Base-by-base conservation (phyloP, 345 rosid genomes). In the Salix brachista region DNA sequence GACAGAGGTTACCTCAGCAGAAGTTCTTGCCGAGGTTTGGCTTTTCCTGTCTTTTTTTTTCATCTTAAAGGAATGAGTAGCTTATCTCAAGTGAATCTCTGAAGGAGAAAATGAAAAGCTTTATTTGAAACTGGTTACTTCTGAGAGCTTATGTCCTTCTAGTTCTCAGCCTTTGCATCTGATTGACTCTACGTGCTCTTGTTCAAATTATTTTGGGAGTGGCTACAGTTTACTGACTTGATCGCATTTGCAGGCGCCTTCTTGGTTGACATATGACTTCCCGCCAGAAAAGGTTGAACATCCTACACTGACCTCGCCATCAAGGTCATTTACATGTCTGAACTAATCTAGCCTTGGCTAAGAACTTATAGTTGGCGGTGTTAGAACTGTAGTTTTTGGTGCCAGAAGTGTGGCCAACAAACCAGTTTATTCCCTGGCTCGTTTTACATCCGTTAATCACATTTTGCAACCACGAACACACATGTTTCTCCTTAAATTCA, bases 191-290 rank as follows among this genome's bases (percentile, higher is more conserved):
- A 23, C 48, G 5, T 61, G 65, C 8, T 73, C 42, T 8, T 73
- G 50, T 23, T 39, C 54, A 61, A 73, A 65, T 75, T 3, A n/a
- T 34, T 37, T 18, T 39, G 13, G 42, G 12, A 23, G 25, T 42
- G 50, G 79, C 32, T n/a, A 14, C 42, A 42, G 34, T 11, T 68
- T 62, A 28, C 61, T 41, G 7, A 25, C 70, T 65, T 60, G n/a
- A 6, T 50, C 65, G 16, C 30, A 34, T 46, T 2, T 82, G 72
- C 87, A 92, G 98, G 88, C 80, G 54, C 97, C 99, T 76, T 71
- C 85, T 80, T 96, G 99, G 99, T 71, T 93, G 78, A 82, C 98
- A 0, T 96, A 96, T 56, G 97, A 96, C 86, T 93, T 96, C 84
- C 98, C 99, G 14, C 91, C 98, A 32, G 84, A 89, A 58, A 32